Evolutionary conservation across 139 green algal genomes (phyloP), one percentile per base, ranked within the genome.

Genomic region (Chlamydomonas sp.): DNA sequence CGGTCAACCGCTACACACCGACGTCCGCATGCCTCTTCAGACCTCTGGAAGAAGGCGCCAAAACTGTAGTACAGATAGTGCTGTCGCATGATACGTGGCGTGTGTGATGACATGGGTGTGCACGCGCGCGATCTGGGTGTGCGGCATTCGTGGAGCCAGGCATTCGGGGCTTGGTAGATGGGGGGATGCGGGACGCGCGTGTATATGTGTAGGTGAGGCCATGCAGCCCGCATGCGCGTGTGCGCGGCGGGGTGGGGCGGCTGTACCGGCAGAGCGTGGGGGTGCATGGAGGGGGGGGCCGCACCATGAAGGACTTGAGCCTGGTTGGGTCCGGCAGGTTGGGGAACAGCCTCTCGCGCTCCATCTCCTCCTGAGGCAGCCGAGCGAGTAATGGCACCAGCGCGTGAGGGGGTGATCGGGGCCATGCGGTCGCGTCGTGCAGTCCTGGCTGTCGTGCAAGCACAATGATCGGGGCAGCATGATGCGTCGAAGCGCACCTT

Each of bases 261-360:
- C n/a, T n/a, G n/a, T n/a, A n/a, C n/a, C n/a, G n/a, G n/a, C n/a
- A n/a, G n/a, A n/a, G n/a, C n/a, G n/a, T n/a, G n/a, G n/a, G n/a
- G n/a, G n/a, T n/a, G n/a, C n/a, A n/a, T n/a, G n/a, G n/a, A n/a
- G n/a, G 3, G 10, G 43, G 3, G 28, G 22, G 4, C 39, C 80
- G 30, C 47, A 94, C 87, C 61, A 71, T 33, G 4, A 95, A 79
- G 0, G 63, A 68, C 68, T 93, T 96, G 3, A 96, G 62, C 2
- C 80, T 71, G 29, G 82, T 73, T 2, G 90, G 90, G n/a, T 79
- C 66, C 24, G 73, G 57, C 35, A 94, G 72, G 81, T 92, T 91
- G 26, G 88, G 90, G 65, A 91, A 96, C 8, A 79, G 54, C 2
- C 77, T 54, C n/a, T 81, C 70, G 2, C 84, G 70, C 37, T 82